Percentiles rank a stretch among this genome's conserved stretches.
Conservation (phyloP, 371 early-diverging fungal species). For the Umbelopsis sp. region DNA sequence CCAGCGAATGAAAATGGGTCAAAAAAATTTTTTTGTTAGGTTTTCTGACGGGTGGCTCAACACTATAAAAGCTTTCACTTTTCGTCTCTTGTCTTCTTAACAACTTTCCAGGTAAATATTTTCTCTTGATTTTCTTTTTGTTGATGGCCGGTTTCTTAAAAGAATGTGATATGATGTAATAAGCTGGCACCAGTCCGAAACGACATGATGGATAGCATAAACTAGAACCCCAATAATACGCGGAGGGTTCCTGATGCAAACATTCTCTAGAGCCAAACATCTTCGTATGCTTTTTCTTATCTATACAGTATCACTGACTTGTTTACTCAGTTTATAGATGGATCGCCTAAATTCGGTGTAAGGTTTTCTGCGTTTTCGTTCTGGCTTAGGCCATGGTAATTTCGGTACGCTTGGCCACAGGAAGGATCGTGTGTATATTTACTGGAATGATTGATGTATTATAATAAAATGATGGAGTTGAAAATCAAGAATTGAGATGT, state of each 20-base stretch:
- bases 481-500: too few relatives aligned
- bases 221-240: conserved; percentile 30
- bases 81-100: not conserved
- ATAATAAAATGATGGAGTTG: too few relatives aligned
- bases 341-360: not conserved
- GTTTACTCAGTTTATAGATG: not conserved
- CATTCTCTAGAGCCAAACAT: not conserved
- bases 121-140: not conserved
- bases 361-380: not conserved
- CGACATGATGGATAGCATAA: conserved; percentile 32
- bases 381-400: too few relatives aligned
- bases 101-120: not conserved
- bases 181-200: conserved; percentile 40
- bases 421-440: too few relatives aligned
- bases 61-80: not conserved
- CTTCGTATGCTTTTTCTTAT: not conserved
- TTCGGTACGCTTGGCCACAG: too few relatives aligned
- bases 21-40: conserved; percentile 4
- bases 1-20: not conserved
- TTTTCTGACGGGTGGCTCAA: not conserved
- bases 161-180: conserved; percentile 26
- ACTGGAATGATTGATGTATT: too few relatives aligned
- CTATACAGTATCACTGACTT: not conserved
- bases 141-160: too few relatives aligned
- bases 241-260: conserved; percentile 29